Base-by-base conservation (phyloP, 805 yeast species). In the Wickerhamomyces chaumierensis region DNA sequence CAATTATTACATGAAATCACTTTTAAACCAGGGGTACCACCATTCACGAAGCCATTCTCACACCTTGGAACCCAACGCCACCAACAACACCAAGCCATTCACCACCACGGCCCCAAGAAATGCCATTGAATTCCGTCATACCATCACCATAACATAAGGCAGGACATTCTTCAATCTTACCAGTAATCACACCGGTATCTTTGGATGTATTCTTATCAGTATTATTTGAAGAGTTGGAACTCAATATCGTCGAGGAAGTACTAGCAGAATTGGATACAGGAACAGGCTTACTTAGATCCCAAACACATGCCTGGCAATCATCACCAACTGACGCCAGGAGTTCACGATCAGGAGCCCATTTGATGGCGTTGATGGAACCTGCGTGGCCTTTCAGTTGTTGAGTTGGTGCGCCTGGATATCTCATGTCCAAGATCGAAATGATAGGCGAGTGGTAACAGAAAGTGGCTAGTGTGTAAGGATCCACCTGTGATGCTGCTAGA, bases 361-460 rank as follows among this genome's bases (percentile, higher is more conserved):
- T 60, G 15, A 88, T 71, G 45, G 77, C 68, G 53, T 90, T 90
- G 18, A 90, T 73, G 1, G 81, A 66, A 0, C 77, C 75, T 20
- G 61, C 51, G 55, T 81, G 94, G 14, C 81, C 88, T 28, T 76
- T 75, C 33, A 90, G 64, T 0, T 73, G 70, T n/a, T 71, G 59
- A 1, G 81, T 68, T 0, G 97, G 96, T 2, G 76, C 56, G 3
- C 95, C 95, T 0, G 96, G 95, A 55, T 79, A 76, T 43, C 98
- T 68, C 65, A 88, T 73, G 57, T 90, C 98, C 40, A 92, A 66
- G 12, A 90, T 66, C 19, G 77, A 64, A 4, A 87, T 73, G 38
- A 69, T 66, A 47, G 72, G 71, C 18, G 85, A 76, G 51, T 80
- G 75, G 33, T 76, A 75, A 5, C 84, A 88, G 42, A 88, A 68